These are phyloP conservation scores for Rhynchosporium agropyri DNA, from an alignment of 2,329 filamentous ascomycete genomes.

Conservation along the genomic window DNA sequence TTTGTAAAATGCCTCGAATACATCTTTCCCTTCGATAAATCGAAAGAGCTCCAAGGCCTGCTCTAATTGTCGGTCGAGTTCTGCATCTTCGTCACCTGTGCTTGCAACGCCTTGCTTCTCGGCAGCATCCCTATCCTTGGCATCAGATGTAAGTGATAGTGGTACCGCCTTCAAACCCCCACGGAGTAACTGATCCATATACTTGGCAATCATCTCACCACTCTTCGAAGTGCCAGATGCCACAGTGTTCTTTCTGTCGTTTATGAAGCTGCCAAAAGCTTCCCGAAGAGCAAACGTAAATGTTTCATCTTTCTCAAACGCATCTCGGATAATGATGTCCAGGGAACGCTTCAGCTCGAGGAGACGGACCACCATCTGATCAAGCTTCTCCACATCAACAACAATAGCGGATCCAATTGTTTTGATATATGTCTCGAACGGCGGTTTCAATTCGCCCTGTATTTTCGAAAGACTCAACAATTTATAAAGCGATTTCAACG, in stretches of 20 bases:
- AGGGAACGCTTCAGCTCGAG: slow-evolving; percentile 79
- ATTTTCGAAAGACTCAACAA: slow-evolving; percentile 74
- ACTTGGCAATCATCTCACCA: slow-evolving; percentile 98
- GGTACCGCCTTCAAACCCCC: slow-evolving; percentile 85
- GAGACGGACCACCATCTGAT: slow-evolving; percentile 84
- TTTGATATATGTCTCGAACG: slow-evolving; percentile 81
- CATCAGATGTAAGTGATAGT: slow-evolving; percentile 64
- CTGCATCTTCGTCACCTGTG: slow-evolving; percentile 84
- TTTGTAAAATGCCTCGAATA: slow-evolving; percentile 99
- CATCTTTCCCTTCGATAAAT: slow-evolving; percentile 95
- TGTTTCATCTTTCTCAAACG: slow-evolving; percentile 76
- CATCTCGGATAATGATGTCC: slow-evolving; percentile 73
- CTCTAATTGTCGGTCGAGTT: slow-evolving; percentile 89
- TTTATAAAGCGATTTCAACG: slow-evolving; percentile 76
- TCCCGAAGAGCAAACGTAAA: slow-evolving; percentile 81
- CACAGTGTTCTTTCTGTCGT: slow-evolving; percentile 74
- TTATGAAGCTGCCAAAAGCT: slow-evolving; percentile 88
- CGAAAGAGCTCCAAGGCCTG: slow-evolving; percentile 93
- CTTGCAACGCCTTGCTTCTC: slow-evolving; percentile 66
- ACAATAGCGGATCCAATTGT: slow-evolving; percentile 76
- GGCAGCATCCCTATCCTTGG: slow-evolving; percentile 57
- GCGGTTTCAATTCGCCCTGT: slow-evolving; percentile 67
- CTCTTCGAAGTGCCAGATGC: slow-evolving; percentile 87
- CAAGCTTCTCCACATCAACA: slow-evolving; percentile 73
- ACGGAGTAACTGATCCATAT: slow-evolving; percentile 86